Base-by-base conservation (phyloP, 768 basidiomycete genomes). In the Leucogyrophana mollusca region DNA sequence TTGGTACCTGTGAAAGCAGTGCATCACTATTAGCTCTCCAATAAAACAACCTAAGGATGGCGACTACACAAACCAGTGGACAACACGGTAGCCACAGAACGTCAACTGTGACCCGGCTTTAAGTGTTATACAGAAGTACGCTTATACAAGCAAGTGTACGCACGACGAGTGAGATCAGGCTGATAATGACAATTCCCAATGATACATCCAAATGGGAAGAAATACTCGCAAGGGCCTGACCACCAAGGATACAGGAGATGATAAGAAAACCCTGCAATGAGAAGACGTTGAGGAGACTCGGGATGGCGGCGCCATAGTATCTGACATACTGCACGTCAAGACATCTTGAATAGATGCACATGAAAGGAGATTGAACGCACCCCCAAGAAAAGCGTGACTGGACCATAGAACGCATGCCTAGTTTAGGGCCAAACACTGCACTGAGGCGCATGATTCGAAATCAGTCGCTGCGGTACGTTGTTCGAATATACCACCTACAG, bases 351-450 rank as follows among this genome's bases (percentile, higher is more conserved):
- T 16, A 37, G 20, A 21, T 37, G 6, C 9, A 37, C 16, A 16
- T 7, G 35, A 11, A n/a, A 18, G 41, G 33, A 9, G 18, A 43
- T n/a, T 6, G 7, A 16, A 37, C 35, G n/a, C 8, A 74, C 71
- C 71, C 71, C 50, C 72, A 74, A 14, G 72, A 64, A 52, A 74
- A 79, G 10, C 75, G 60, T 2, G 86, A 79, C 37, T 82, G 78
- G 23, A 85, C 79, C 85, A 90, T 87, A 56, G 88, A 80, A 14
- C 86, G 73, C 48, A 81, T 73, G 8, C 90, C 90, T 4, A 84
- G 63, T 56, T 82, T 82, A 0, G 87, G 84, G 5, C 87, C 85
- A 60, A 84, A 85, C 16, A 79, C 77, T 4, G 69, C 70, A 46
- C 75, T 75, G 40, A 3, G 17, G 13, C 6, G 27, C n/a, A n/a